Evolutionary conservation across 192 early-diverging fungal genomes (phyloP), one percentile per base, ranked within the genome.

Genomic region (Umbelopsis sp.): DNA sequence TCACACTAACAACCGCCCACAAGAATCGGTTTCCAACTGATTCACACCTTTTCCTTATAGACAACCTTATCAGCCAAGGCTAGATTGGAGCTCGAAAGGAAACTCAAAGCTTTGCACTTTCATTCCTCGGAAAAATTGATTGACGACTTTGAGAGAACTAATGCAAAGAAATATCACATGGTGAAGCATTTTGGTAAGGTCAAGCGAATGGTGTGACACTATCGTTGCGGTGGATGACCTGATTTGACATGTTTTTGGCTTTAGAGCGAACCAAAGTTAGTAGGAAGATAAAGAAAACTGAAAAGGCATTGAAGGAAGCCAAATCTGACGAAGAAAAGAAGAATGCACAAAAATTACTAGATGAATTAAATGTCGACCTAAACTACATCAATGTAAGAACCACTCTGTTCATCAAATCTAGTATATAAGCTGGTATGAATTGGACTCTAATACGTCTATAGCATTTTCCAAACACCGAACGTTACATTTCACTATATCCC

Each of bases 181-280:
- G 66, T 85, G 68, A 81, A 80, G 56, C 79, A 81, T 45, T 78
- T 85, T 71, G 84, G 84, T 85, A 75, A 69, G 74, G 56, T 47
- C 34, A 25, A 47, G 11, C 38, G 21, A 25, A 20, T 53, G 22
- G 3, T 24, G 17, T 38, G 44, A 52, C 12, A 45, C 29, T 65
- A n/a, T 24, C 65, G 7, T 45, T 72, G 6, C 16, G 10, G 34
- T 2, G 29, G 41, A 17, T 36, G 38, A 43, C 47, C 51, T 17
- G 16, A 43, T 29, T 14, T 17, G 10, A 11, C 12, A 41, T 41
- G 5, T 41, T 41, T 41, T 41, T 29, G 24, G 49, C 67, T 45
- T 36, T 62, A 85, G 84, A 85, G 45, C 72, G 82, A 22, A 79
- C 79, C 47, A 85, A 85, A 70, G 80, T 81, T 16, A 70, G 74